Conservation (phyloP, 2,329 filamentous ascomycete genomes). For the Ophiostoma angusticollis region DNA sequence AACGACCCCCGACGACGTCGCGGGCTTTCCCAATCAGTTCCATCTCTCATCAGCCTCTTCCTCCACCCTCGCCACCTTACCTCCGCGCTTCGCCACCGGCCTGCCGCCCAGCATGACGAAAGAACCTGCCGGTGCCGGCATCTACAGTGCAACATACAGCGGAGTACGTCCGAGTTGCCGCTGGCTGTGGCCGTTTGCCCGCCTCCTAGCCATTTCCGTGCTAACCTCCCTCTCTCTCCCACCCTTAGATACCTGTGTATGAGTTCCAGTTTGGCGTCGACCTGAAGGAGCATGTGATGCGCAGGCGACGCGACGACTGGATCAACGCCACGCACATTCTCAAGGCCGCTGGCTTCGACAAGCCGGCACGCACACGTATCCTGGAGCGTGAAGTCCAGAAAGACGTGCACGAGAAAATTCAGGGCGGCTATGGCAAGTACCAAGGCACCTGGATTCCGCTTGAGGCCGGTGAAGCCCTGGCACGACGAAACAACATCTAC, state of each 20-base stretch:
- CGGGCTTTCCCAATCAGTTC: no score
- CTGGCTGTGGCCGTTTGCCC: neutral
- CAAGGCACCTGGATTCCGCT: conserved; percentile 98
- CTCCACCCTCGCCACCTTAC: neutral
- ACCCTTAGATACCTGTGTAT: conserved; percentile 72
- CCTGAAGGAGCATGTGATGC: conserved; percentile 82
- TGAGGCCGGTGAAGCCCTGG: conserved; percentile 64
- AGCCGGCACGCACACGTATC: conserved; percentile 87
- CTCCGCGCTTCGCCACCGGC: neutral
- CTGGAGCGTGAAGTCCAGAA: conserved; percentile 95
- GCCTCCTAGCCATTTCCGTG: neutral
- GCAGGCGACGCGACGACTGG: conserved; percentile 84
- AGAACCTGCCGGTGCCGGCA: conserved; percentile 29
- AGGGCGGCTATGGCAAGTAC: conserved; percentile 97
- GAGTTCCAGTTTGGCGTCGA: conserved; percentile 79
- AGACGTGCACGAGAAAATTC: conserved; percentile 92
- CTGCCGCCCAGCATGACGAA: conserved; percentile 31
- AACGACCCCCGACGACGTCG: no score
- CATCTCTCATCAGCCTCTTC: neutral
- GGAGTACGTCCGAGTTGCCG: conserved; percentile 33
- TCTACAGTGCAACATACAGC: conserved; percentile 58
- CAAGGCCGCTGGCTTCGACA: conserved; percentile 94
- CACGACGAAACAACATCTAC: conserved; percentile 74
- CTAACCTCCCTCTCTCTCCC: neutral
- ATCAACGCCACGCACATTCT: conserved; percentile 99